Evolutionary conservation across 192 early-diverging fungal genomes (phyloP), one percentile per base, ranked within the genome.

Genomic region (Podila clonocystis): DNA sequence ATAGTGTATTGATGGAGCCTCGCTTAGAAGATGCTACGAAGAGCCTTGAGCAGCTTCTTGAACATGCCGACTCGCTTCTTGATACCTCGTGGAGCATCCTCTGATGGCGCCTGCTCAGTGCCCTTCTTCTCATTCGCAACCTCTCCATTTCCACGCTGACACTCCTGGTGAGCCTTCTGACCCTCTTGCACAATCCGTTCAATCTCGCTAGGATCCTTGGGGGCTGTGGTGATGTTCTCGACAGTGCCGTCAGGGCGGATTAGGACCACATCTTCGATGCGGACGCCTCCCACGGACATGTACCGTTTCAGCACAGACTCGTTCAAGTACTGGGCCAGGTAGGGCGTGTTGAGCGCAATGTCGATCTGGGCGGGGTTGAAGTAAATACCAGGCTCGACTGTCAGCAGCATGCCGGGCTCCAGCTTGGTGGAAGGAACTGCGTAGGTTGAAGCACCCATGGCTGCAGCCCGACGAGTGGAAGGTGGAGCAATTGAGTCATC

Each of bases 341-440:
- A 72, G 1, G 92, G 87, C 61, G 90, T 82, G 1, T 85, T 74
- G 33, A 91, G 77, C 5, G 93, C 92, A 15, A 83, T 79, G 34
- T 90, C 86, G 29, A 98, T 86, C 63, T 96, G 87, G 5, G 88
- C 90, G 67, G 94, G 93, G 57, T 95, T 93, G 86, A 98, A 98
- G 80, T 98, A 98, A 74, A 94, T 85, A 5, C 97, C 97, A 22
- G 97, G 97, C 83, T 98, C 97, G 28, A 97, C 94, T 2, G 97
- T 98, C 48, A 98, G 89, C 36, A 91, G 92, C 95, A 96, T 95
- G 26, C 93, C 93, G 19, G 89, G 85, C 45, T 88, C 84, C 66
- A 98, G 85, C 58, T 83, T 75, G 57, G 95, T 89, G 13, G 76
- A 48, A 5, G 76, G 76, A 1, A 65, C 72, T 1, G 70, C 76